Evolutionary conservation across 257 asterid species (phyloP).

Genomic region (Fraxinus americana): DNA sequence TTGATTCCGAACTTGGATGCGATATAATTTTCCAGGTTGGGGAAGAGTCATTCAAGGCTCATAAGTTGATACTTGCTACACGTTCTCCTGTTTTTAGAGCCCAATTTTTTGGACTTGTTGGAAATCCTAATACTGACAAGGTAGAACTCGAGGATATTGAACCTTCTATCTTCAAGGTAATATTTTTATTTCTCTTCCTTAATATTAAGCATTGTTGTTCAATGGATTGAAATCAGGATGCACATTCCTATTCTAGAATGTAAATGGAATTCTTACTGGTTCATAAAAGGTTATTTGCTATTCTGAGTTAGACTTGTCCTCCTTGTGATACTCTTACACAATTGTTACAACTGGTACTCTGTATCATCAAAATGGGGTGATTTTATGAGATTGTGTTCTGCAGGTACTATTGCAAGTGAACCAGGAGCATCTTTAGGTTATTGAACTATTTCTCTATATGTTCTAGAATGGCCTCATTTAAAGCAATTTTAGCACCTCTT

Average conservation of each 20-base stretch:
- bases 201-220: slow-evolving; percentile 13
- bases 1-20: slow-evolving; percentile 70
- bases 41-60: slow-evolving; percentile 81
- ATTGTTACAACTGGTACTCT: slow-evolving; percentile 17
- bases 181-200: slow-evolving; percentile 20
- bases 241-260: neutral
- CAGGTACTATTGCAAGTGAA: slow-evolving; percentile 7
- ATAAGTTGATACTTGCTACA: slow-evolving; percentile 86
- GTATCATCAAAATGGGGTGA: slow-evolving; percentile 23
- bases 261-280: neutral
- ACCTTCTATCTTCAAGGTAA: slow-evolving; percentile 82
- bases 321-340: neutral
- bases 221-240: neutral
- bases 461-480: neutral
- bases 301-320: slow-evolving; percentile 5
- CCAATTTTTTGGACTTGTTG: slow-evolving; percentile 83
- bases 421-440: neutral
- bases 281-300: neutral
- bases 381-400: slow-evolving; percentile 9
- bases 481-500: neutral
- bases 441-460: neutral
- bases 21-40: slow-evolving; percentile 77
- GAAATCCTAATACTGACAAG: slow-evolving; percentile 60
- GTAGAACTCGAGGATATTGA: slow-evolving; percentile 80
- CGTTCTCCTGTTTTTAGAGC: slow-evolving; percentile 97